Base-by-base conservation (phyloP, 176 grass and related monocot genomes). In the Triticum urartu region DNA sequence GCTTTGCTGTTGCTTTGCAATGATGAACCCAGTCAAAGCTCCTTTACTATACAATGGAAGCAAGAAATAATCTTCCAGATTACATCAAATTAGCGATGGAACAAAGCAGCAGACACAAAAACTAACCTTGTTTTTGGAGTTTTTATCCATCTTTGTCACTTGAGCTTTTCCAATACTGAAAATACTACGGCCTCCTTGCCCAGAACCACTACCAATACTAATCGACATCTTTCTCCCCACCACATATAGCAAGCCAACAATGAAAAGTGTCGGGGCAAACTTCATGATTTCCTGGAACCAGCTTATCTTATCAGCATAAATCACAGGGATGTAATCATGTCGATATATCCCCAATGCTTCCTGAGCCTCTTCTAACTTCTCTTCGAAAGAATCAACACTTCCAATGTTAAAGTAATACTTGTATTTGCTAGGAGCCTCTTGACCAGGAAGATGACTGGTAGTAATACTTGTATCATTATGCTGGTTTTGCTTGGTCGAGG, bases 381-480 rank as follows among this genome's bases (percentile, higher is more conserved):
- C 90, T 89, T 98, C 96, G 25, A 95, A 95, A 83, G 92, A 98
- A 58, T 95, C 96, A 20, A 98, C 90, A 21, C 93, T 98, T 75
- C 96, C 96, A 89, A 98, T 95, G 70, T 98, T 98, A 40, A 98
- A 98, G 86, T 89, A 94, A 83, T 88, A 98, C 75, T 91, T 92
- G 76, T 86, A 95, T 32, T 67, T 89, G 86, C 92, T 93, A 81
- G 85, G 74, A 65, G 79, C 48, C 13, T 82, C 64, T 82, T 56
- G 79, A 34, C 79, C 75, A 47, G 90, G 86, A 84, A 89, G 35
- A 91, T 92, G 75, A 64, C 58, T 81, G 69, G 85, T 90, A 20
- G 88, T 77, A 9, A 89, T 84, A 82, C 85, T 81, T 72, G 81
- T 56, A 85, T 92, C 84, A 88, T 72, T 78, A 59, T 87, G 72